Percentiles rank a stretch among this genome's conserved stretches.
These are phyloP conservation scores for Canavalia ensiformis DNA, from an alignment of 306 rosid species.

Conservation along the genomic window DNA sequence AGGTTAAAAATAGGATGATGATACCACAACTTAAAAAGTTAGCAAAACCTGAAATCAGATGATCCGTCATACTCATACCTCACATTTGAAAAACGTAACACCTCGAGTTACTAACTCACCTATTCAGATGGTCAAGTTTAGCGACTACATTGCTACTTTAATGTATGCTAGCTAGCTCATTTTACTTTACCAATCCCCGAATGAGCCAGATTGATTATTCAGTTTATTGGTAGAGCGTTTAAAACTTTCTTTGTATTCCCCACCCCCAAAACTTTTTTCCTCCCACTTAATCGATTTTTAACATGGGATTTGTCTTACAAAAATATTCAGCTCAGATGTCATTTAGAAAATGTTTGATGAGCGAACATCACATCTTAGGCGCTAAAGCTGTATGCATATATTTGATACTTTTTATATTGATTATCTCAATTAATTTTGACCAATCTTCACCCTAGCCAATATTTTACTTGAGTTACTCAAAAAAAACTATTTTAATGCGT, in stretches of 20 bases:
- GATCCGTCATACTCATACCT: constrained; percentile 17
- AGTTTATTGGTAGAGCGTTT: background rate
- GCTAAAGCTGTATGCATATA: background rate
- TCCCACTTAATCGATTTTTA: background rate
- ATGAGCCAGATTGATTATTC: background rate
- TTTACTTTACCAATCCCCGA: background rate
- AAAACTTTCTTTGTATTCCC: background rate
- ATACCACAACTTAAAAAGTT: constrained; percentile 19
- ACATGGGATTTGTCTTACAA: background rate
- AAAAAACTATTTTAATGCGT: too few relatives aligned
- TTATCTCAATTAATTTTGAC: background rate
- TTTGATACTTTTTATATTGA: background rate
- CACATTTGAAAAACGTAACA: background rate
- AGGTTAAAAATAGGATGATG: constrained; percentile 19
- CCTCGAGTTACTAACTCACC: constrained; percentile 26
- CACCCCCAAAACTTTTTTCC: too few relatives aligned
- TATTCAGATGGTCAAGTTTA: background rate
- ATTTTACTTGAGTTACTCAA: background rate
- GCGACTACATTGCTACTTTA: background rate
- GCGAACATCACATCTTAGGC: background rate
- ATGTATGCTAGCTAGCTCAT: background rate
- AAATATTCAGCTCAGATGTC: background rate
- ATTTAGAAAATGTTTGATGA: background rate
- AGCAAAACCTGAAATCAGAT: constrained; percentile 4
- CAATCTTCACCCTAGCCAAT: background rate